Evolutionary conservation across 2,329 filamentous ascomycete genomes (phyloP), one percentile per base, ranked within the genome.

Genomic region (Chaetoscypha palmicola): DNA sequence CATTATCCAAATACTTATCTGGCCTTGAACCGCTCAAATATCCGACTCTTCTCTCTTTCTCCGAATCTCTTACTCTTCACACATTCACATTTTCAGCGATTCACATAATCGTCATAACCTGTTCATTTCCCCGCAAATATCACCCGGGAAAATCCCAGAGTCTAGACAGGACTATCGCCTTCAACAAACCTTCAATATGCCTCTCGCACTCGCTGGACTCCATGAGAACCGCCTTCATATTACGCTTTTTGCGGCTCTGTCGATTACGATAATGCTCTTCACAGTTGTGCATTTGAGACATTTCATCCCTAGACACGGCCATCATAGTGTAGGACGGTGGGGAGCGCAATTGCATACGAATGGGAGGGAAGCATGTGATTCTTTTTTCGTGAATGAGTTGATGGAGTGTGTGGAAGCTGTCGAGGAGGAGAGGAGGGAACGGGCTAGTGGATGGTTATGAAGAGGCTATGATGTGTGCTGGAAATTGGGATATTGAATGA

Each of bases 181-280:
- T n/a, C n/a, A n/a, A n/a, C n/a, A n/a, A n/a, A n/a, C n/a, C n/a
- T n/a, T n/a, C n/a, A n/a, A n/a, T n/a, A 55, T 55, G 52, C 43
- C 51, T 10, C 36, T 45, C 26, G 32, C 20, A n/a, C 20, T 24
- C 3, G 14, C 30, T 30, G 22, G 41, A 37, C 34, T 30, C 31
- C 47, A 50, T 28, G 38, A 54, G 22, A 49, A 50, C 28, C 53
- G 51, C 22, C 35, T 50, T 4, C 41, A 38, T n/a, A 38, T 56
- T 22, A 49, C 38, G 30, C 14, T 54, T 12, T 35, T 56, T 5
- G 50, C 50, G 7, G 51, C 51, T 2, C 39, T 54, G 1, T 53
- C 48, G 5, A 47, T 53, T 14, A 53, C 53, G 7, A 47, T 56
- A 7, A 42, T 54, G 43, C 48, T 56, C 19, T 53, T 53, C 24